Evolutionary conservation across 352 stramenopile species (phyloP).

Genomic region (Pythium pyrilobum): DNA sequence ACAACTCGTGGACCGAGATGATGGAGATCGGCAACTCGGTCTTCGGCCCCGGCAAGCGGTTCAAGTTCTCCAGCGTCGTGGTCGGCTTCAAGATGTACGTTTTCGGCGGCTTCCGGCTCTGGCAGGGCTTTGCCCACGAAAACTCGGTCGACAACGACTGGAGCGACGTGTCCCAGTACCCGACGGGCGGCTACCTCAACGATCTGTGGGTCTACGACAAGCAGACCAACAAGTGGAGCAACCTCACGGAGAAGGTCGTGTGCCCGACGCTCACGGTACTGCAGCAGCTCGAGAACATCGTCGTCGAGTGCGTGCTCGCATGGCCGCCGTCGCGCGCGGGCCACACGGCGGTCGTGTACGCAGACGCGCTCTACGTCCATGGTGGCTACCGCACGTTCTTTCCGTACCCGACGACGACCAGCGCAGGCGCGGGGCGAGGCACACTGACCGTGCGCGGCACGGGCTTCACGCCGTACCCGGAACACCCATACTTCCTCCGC

Average conservation of each 20-base stretch:
- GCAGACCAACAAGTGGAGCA: constrained; percentile 51
- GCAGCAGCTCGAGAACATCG: constrained; percentile 55
- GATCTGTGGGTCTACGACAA: constrained; percentile 91
- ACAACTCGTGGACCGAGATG: constrained; percentile 89
- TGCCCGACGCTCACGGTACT: constrained; percentile 46
- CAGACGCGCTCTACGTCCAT: constrained; percentile 83
- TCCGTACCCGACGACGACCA: constrained; percentile 89
- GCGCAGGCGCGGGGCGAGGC: constrained; percentile 66
- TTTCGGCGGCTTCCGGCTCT: constrained; percentile 93
- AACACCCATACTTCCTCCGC: constrained; percentile 90
- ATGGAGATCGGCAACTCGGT: constrained; percentile 56
- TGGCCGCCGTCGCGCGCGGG: constrained; percentile 88
- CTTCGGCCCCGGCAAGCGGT: constrained; percentile 84
- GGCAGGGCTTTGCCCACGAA: constrained; percentile 92
- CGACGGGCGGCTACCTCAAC: constrained; percentile 91
- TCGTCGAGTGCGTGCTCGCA: constrained; percentile 68
- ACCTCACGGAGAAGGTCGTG: constrained; percentile 68
- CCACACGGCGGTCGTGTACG: constrained; percentile 73
- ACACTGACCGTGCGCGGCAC: constrained; percentile 39
- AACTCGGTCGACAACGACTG: constrained; percentile 89
- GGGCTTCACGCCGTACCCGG: constrained; percentile 87
- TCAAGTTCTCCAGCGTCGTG: constrained; percentile 88
- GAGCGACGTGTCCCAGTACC: constrained; percentile 65
- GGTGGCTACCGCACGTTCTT: constrained; percentile 95
- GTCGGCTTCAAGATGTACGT: constrained; percentile 59